phyloP scores from a whole-genome alignment of 495 filamentous ascomycete genomes.

The Podospora comata region DNA sequence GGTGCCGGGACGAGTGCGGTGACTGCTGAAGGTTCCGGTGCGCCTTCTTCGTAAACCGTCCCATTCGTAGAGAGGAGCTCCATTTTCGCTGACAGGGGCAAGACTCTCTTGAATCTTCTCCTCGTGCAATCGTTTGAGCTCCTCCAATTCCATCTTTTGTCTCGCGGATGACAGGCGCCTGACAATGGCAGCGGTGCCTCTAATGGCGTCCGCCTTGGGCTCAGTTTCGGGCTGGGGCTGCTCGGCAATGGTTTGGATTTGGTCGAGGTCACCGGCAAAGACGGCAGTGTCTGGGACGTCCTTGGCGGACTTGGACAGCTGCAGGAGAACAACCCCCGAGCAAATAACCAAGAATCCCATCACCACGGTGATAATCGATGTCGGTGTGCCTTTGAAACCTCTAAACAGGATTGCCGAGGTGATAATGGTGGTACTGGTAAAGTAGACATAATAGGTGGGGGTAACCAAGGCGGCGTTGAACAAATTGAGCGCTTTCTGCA shows the following conservation, averaged over 20 bases:
- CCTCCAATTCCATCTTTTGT: slow-evolving; percentile 74
- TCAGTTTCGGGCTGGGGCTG: slow-evolving; percentile 93
- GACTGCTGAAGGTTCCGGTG: slow-evolving; percentile 47
- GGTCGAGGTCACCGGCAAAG: slow-evolving; percentile 89
- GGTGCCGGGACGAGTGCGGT: slow-evolving; percentile 27
- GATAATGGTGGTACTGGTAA: slow-evolving; percentile 91
- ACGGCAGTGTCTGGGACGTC: slow-evolving; percentile 93
- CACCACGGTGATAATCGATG: slow-evolving; percentile 81
- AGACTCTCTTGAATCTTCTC: slow-evolving; percentile 71
- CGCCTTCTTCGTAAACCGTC: slow-evolving; percentile 84
- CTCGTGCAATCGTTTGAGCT: slow-evolving; percentile 73
- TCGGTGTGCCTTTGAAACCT: slow-evolving; percentile 84
- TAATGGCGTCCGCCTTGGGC: slow-evolving; percentile 93
- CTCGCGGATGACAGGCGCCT: slow-evolving; percentile 74
- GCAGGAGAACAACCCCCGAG: slow-evolving; percentile 89
- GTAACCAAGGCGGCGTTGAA: slow-evolving; percentile 98
- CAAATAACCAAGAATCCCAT: slow-evolving; percentile 95
- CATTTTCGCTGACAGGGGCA: slow-evolving; percentile 68
- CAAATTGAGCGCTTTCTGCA: slow-evolving; percentile 94
- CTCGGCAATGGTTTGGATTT: slow-evolving; percentile 90
- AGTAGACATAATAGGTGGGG: slow-evolving; percentile 97
- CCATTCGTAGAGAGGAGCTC: slow-evolving; percentile 67
- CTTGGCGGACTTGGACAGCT: slow-evolving; percentile 97
- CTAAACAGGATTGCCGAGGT: slow-evolving; percentile 90
- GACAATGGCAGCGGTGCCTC: slow-evolving; percentile 86